phyloP scores from a whole-genome alignment of 306 rosid species.

The Rubus parviflorus region DNA sequence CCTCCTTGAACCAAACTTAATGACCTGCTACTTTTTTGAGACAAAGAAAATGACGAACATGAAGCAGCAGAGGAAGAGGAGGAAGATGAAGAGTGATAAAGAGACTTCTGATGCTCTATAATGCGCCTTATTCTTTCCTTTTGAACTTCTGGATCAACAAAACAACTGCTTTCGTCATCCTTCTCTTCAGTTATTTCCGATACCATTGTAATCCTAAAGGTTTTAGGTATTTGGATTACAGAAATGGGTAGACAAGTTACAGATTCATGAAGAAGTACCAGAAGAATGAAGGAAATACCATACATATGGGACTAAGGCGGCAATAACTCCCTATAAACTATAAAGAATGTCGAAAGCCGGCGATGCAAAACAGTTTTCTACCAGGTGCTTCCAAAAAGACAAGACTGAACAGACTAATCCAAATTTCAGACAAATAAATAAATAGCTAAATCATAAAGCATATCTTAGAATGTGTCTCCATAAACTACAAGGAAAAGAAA shows the following conservation, averaged over 20 bases:
- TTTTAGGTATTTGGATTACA: slow-evolving; percentile 2
- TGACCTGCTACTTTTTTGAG: slow-evolving; percentile 42
- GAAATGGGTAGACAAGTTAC: slow-evolving; percentile 8
- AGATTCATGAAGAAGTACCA: slow-evolving; percentile 23
- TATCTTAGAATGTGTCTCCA: neutral
- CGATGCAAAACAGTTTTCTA: slow-evolving; percentile 24
- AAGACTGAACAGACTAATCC: slow-evolving; percentile 18
- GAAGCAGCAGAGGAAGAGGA: slow-evolving; percentile 40
- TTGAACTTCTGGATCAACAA: slow-evolving; percentile 46
- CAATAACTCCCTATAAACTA: slow-evolving; percentile 9
- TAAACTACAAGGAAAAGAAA: neutral
- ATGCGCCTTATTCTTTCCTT: slow-evolving; percentile 53
- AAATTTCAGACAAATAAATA: neutral
- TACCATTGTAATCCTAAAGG: slow-evolving; percentile 26
- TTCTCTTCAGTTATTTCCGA: slow-evolving; percentile 57
- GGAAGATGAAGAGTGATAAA: slow-evolving; percentile 31
- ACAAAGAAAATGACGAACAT: slow-evolving; percentile 33
- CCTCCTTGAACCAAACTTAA: slow-evolving; percentile 68
- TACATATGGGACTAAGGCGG: slow-evolving; percentile 30
- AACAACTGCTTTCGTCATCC: slow-evolving; percentile 45
- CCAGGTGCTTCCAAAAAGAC: slow-evolving; percentile 27
- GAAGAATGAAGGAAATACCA: slow-evolving; percentile 19
- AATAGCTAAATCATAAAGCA: neutral
- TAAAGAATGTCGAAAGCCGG: slow-evolving; percentile 51
- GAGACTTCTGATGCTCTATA: slow-evolving; percentile 60